Percentiles rank a stretch among this genome's conserved stretches.
Evolutionary conservation across 1,284 basidiomycete species (phyloP).

Genomic region (Lignosus rhinocerotis): DNA sequence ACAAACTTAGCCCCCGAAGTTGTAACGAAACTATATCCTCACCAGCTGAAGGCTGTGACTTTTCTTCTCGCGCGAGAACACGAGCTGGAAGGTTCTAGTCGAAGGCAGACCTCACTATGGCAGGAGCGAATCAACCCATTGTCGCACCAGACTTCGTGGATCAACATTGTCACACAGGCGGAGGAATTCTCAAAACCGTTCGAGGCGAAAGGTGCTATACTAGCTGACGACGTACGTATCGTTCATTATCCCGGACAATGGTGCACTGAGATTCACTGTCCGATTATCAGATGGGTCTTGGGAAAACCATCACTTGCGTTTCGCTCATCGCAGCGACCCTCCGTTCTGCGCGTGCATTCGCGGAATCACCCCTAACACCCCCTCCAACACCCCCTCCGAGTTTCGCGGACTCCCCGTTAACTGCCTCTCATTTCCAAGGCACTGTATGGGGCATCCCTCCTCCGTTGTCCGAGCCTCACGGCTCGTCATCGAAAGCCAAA

Average conservation of each 20-base stretch:
- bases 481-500: conserved; percentile 52
- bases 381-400: conserved; percentile 42
- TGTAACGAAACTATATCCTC: conserved; percentile 89
- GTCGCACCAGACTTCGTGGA: conserved; percentile 59
- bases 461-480: conserved; percentile 22
- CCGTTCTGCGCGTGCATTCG: conserved; percentile 69
- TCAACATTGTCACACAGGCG: conserved; percentile 85
- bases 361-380: conserved; percentile 51
- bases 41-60: conserved; percentile 97
- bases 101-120: conserved; percentile 77
- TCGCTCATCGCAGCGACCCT: conserved; percentile 90
- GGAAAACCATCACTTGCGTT: conserved; percentile 95
- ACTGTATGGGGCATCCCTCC: conserved; percentile 84
- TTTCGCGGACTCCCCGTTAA: conserved; percentile 41
- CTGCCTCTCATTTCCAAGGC: conserved; percentile 70
- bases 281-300: conserved; percentile 85
- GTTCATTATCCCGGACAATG: neutral
- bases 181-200: conserved; percentile 67
- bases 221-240: conserved; percentile 86
- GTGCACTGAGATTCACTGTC: conserved; percentile 8
- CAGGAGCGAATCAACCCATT: conserved; percentile 56
- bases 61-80: conserved; percentile 95
- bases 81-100: conserved; percentile 56
- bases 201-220: conserved; percentile 87
- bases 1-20: conserved; percentile 71